Conservation (phyloP, 352 stramenopile genomes). For the Aphanomyces astaci region DNA sequence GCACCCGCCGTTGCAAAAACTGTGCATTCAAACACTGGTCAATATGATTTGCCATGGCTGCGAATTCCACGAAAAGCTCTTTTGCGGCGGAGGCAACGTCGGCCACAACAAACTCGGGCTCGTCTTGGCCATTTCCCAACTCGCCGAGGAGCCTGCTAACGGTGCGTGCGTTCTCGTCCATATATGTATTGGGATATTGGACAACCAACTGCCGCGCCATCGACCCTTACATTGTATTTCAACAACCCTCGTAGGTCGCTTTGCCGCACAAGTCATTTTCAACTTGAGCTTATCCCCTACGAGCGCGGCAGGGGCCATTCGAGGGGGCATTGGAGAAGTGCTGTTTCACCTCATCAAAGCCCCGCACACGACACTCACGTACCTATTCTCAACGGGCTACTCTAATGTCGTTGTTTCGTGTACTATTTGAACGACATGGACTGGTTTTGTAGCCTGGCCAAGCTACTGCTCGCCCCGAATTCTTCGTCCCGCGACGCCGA, state of each 20-base stretch:
- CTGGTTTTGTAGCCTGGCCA: conserved; percentile 18
- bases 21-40: conserved; percentile 53
- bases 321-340: conserved; percentile 52
- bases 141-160: conserved; percentile 30
- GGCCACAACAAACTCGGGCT: conserved; percentile 59
- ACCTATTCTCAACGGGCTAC: conserved; percentile 9
- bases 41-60: conserved; percentile 66
- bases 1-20: conserved; percentile 43
- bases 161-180: neutral
- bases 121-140: conserved; percentile 51
- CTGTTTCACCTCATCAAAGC: conserved; percentile 33
- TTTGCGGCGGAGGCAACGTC: conserved; percentile 59
- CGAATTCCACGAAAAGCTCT: conserved; percentile 58
- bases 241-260: no score
- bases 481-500: neutral
- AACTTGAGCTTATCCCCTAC: conserved; percentile 59
- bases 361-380: conserved; percentile 31
- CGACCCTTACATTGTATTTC: neutral
- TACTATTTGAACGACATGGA: no score
- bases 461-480: neutral
- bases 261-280: conserved; percentile 55
- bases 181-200: no score
- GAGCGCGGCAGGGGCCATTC: conserved; percentile 44
- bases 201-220: neutral
- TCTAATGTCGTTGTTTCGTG: conserved; percentile 34